Percentiles rank a stretch among this genome's conserved stretches.
Conservation (phyloP, 768 basidiomycete species). For the Crucibulum laeve region DNA sequence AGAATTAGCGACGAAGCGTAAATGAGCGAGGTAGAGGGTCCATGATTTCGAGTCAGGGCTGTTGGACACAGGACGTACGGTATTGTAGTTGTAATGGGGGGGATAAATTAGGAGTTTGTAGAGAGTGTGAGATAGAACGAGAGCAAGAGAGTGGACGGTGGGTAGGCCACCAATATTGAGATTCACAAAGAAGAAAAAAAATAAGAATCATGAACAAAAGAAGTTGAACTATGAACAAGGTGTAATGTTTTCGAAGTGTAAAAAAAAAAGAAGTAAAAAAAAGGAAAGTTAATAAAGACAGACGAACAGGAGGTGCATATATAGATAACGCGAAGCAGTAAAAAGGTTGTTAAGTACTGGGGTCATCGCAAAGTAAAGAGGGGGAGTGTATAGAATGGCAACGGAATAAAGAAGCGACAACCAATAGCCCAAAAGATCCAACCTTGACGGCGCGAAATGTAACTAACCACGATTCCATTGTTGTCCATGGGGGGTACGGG, state of each 20-base stretch:
- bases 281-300: slow-evolving; percentile 29
- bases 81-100: slow-evolving; percentile 2
- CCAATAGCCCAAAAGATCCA: slow-evolving; percentile 40
- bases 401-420: slow-evolving; percentile 52
- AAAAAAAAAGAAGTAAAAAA: slow-evolving; percentile 10
- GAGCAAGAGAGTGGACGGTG: slow-evolving; percentile 15
- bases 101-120: neutral
- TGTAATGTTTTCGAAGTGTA: slow-evolving; percentile 6
- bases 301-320: slow-evolving; percentile 27
- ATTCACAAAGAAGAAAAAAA: slow-evolving; percentile 10
- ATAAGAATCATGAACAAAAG: slow-evolving; percentile 11
- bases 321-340: slow-evolving; percentile 22
- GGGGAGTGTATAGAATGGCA: slow-evolving; percentile 22
- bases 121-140: slow-evolving; percentile 2
- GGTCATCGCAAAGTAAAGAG: too few relatives aligned
- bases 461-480: slow-evolving; percentile 3
- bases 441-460: slow-evolving; percentile 12
- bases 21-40: neutral
- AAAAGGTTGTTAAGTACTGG: slow-evolving; percentile 13
- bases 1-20: neutral
- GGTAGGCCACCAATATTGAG: slow-evolving; percentile 7
- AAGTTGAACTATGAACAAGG: slow-evolving; percentile 16
- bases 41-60: neutral
- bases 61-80: slow-evolving; percentile 3
- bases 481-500: slow-evolving; percentile 5